Evolutionary conservation across 1,139 yeast genomes (phyloP).

Genomic region (Meyerozyma carpophila): DNA sequence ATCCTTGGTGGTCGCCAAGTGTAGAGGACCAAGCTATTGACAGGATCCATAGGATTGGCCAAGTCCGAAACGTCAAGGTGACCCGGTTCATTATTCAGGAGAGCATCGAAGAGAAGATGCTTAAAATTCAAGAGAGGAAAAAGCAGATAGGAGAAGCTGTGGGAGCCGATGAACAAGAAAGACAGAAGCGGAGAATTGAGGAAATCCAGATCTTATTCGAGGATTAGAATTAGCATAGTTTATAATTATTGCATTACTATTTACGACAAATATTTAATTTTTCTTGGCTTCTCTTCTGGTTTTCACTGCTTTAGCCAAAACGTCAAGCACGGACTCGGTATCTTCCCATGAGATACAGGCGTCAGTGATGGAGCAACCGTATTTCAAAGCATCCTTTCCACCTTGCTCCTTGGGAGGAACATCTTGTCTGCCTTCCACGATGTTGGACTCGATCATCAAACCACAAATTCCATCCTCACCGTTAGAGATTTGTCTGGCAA

Average conservation of each 20-base stretch:
- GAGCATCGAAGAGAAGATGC: slow-evolving; percentile 88
- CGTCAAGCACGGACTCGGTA: slow-evolving; percentile 67
- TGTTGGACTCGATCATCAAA: slow-evolving; percentile 91
- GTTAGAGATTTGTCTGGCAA: slow-evolving; percentile 71
- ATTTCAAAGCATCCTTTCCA: slow-evolving; percentile 63
- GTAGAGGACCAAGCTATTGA: slow-evolving; percentile 95
- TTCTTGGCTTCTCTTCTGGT: slow-evolving; percentile 50
- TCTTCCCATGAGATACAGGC: slow-evolving; percentile 91
- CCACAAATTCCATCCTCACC: slow-evolving; percentile 85
- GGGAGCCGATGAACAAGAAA: slow-evolving; percentile 72
- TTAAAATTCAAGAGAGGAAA: slow-evolving; percentile 81
- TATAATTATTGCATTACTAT: neutral
- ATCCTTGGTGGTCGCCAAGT: slow-evolving; percentile 98
- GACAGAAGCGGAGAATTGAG: slow-evolving; percentile 69
- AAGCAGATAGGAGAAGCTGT: slow-evolving; percentile 82
- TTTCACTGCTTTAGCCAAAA: slow-evolving; percentile 74
- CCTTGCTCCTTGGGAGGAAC: slow-evolving; percentile 65
- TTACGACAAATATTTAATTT: neutral
- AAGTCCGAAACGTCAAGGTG: slow-evolving; percentile 65
- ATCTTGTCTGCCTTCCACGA: slow-evolving; percentile 89
- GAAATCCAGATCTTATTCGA: slow-evolving; percentile 77
- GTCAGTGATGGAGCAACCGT: slow-evolving; percentile 94
- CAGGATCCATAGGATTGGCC: slow-evolving; percentile 90
- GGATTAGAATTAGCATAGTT: slow-evolving; percentile 18
- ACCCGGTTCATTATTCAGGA: slow-evolving; percentile 75